Percentiles rank a stretch among this genome's conserved stretches.
phyloP scores from a whole-genome alignment of 495 filamentous ascomycete species.

The Xylaria sp. region DNA sequence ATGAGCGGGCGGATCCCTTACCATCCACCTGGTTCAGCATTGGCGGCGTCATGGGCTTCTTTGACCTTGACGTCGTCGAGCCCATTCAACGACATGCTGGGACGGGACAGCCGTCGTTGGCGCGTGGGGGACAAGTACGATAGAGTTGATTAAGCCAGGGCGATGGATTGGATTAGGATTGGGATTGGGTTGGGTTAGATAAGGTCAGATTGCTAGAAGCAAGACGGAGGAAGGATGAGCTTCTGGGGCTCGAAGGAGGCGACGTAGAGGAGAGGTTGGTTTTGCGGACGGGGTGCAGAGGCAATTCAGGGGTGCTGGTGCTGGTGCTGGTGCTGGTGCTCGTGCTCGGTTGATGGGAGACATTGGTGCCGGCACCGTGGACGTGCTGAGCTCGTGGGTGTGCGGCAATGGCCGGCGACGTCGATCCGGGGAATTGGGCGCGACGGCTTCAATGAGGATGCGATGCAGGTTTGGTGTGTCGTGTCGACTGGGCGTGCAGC shows the following conservation, averaged over 20 bases:
- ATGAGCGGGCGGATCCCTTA: slow-evolving; percentile 53
- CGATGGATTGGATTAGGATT: background rate
- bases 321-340: too few species aligned
- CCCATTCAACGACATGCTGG: slow-evolving; percentile 94
- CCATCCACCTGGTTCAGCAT: slow-evolving; percentile 92
- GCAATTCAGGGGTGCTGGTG: slow-evolving; percentile 41
- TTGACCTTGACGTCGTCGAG: slow-evolving; percentile 81
- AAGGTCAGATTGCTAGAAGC: background rate
- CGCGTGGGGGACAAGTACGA: background rate
- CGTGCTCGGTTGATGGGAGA: slow-evolving; percentile 36
- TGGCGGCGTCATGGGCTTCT: slow-evolving; percentile 83
- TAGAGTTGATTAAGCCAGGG: slow-evolving; percentile 5
- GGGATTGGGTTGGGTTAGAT: background rate
- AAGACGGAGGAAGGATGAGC: background rate
- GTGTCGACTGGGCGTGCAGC: background rate
- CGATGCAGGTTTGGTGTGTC: background rate
- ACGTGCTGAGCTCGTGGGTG: slow-evolving; percentile 11
- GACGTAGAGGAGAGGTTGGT: slow-evolving; percentile 26
- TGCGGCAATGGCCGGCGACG: background rate
- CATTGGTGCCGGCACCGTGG: slow-evolving; percentile 40
- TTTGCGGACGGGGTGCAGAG: slow-evolving; percentile 36
- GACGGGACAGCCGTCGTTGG: slow-evolving; percentile 21
- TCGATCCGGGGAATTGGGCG: background rate
- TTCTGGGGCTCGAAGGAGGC: background rate
- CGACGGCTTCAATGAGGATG: background rate